These are phyloP conservation scores for Tetratostichococcus sp. DNA, from an alignment of 139 green algal species.

Conservation along the genomic window DNA sequence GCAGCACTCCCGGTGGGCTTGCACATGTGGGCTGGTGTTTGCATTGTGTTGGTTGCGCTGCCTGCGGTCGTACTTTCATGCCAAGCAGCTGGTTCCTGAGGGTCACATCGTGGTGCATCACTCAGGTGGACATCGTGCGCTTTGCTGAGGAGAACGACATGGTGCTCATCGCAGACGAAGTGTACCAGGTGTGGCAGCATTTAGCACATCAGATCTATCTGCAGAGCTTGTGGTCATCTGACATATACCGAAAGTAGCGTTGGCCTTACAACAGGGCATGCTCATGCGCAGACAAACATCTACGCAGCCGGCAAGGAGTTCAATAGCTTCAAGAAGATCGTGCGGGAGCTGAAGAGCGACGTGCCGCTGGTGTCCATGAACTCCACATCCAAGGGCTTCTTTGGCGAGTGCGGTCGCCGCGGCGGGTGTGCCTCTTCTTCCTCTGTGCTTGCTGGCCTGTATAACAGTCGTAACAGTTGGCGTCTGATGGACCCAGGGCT, in stretches of 20 bases:
- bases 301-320: slow-evolving; percentile 77
- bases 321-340: slow-evolving; percentile 74
- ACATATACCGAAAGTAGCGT: too few species aligned
- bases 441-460: not conserved
- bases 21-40: too few species aligned
- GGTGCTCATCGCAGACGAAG: slow-evolving; percentile 91
- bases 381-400: slow-evolving; percentile 84
- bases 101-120: not conserved
- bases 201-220: not conserved
- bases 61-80: too few species aligned
- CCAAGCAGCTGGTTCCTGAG: too few species aligned
- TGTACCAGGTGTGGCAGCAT: slow-evolving; percentile 54
- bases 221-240: too few species aligned
- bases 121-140: slow-evolving; percentile 27
- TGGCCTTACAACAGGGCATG: too few species aligned
- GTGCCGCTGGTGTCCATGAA: slow-evolving; percentile 80
- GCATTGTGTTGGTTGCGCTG: too few species aligned
- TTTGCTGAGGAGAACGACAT: slow-evolving; percentile 70
- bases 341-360: slow-evolving; percentile 28
- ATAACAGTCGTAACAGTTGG: too few species aligned
- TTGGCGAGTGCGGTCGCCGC: slow-evolving; percentile 79
- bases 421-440: not conserved
- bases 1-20: not conserved
- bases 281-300: slow-evolving; percentile 92
- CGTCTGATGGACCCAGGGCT: too few species aligned